A percentile compares a stretch with the other conserved stretches of the same genome.
Conservation (phyloP, 2,329 filamentous ascomycete species). For the Nigrospora sphaerica region DNA sequence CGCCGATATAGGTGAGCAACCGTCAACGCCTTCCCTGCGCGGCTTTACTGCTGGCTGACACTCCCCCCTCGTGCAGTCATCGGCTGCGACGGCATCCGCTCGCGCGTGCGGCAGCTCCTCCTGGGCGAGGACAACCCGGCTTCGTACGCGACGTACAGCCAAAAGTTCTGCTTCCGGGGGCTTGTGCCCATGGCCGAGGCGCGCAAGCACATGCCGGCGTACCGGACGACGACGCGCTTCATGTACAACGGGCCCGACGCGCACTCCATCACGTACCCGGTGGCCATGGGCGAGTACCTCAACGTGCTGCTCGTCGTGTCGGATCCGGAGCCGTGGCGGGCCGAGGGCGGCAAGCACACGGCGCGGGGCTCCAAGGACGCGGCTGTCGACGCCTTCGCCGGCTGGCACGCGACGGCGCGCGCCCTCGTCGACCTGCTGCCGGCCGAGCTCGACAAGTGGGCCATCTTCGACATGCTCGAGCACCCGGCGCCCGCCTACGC, state of each 20-base stretch:
- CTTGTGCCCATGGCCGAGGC: constrained; percentile 53
- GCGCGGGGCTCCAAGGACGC: constrained; percentile 30
- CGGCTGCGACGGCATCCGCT: constrained; percentile 60
- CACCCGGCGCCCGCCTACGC: constrained; percentile 36
- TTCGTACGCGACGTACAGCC: constrained; percentile 40
- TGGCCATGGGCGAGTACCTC: constrained; percentile 47
- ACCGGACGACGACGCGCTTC: constrained; percentile 39
- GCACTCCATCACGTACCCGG: constrained; percentile 55
- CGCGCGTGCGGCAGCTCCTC: constrained; percentile 42
- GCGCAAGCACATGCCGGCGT: constrained; percentile 35
- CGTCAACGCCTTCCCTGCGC: neutral
- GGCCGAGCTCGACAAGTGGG: constrained; percentile 44
- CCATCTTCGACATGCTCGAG: constrained; percentile 43
- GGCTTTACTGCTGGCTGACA: too few species aligned
- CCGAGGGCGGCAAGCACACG: constrained; percentile 16
- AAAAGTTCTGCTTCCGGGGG: constrained; percentile 56
- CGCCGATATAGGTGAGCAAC: constrained; percentile 23
- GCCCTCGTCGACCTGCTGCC: constrained; percentile 36
- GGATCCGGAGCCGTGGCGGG: constrained; percentile 28
- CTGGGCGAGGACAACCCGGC: constrained; percentile 38
- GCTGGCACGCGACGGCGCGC: constrained; percentile 31
- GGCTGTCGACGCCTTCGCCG: constrained; percentile 29
- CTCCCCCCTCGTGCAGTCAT: constrained; percentile 29
- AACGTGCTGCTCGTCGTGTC: constrained; percentile 46
- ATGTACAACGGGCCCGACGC: constrained; percentile 51